Conservation (phyloP, 75 land plant genomes). For the Pseudotsuga menziesii region DNA sequence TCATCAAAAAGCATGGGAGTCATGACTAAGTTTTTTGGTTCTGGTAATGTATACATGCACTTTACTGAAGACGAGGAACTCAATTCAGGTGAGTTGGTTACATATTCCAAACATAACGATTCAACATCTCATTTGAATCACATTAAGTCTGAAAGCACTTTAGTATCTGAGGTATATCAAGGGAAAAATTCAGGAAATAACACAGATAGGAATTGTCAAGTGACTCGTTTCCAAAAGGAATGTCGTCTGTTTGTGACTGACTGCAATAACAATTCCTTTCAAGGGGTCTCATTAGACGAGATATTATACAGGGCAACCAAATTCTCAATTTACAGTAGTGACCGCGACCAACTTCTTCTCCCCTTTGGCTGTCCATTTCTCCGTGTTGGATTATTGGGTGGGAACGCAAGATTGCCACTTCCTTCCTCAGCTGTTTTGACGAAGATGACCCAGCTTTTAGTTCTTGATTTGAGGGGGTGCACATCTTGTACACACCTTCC, state of each 20-base stretch:
- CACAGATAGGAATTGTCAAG: background rate
- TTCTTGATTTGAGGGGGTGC: conserved; percentile 16
- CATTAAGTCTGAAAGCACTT: background rate
- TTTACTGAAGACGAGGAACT: background rate
- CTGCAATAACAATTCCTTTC: background rate
- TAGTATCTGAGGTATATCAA: background rate
- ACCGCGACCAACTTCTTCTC: background rate
- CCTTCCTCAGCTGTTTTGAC: conserved; percentile 6
- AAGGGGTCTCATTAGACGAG: background rate
- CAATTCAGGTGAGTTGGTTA: conserved; percentile 2
- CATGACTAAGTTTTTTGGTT: background rate
- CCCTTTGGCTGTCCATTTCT: background rate
- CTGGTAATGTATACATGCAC: conserved; percentile 4
- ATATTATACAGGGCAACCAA: conserved; percentile 5
- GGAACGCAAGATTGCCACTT: conserved; percentile 5
- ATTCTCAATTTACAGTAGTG: conserved; percentile 7
- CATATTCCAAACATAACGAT: background rate
- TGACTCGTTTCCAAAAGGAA: conserved; percentile 4
- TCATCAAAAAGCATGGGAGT: background rate
- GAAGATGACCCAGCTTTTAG: conserved; percentile 14
- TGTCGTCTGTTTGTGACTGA: conserved; percentile 9
- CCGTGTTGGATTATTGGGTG: conserved; percentile 7
- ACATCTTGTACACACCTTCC: conserved; percentile 11
- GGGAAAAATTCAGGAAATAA: background rate
- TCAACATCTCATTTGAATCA: too few relatives aligned